Evolutionary conservation across 768 basidiomycete species (phyloP), one percentile per base, ranked within the genome.

Genomic region (Pulveroboletus sp.): DNA sequence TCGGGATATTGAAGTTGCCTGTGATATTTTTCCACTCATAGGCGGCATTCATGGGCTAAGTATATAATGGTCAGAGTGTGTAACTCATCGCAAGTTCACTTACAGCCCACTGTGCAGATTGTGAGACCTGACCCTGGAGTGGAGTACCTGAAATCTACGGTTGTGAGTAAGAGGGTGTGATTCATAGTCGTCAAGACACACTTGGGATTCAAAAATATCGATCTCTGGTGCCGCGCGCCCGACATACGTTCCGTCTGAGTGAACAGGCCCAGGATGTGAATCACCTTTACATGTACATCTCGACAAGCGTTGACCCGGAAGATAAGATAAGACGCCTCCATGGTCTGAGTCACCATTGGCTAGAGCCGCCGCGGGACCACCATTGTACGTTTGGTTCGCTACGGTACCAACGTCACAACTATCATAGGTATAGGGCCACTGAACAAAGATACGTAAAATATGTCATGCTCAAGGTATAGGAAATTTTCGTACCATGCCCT

Each of bases 321-420:
- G 85, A 65, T 76, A 96, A 0, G 89, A 92, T 21, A 97, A 70
- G 8, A 72, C 76, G 39, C 73, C 76, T 46, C 72, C 73, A 41
- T 77, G 71, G 18, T 61, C 58, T 3, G 71, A 60, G 59, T 89
- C 86, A 12, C 91, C 91, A 44, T 76, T 74, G 15, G 70, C 69
- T 6, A 76, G 71, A 6, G 89, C 84, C 4, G 83, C 77, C 10
- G 57, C 48, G 1, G 93, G 93, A 40, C 63, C 63, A 2, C 82
- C 83, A 50, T 85, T 77, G 39, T 81, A 41, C 1, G 90, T 86
- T 67, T 97, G 94, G 66, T 97, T 98, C 8, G 78, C 68, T 15
- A 80, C 75, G 1, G 93, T 93, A n/a, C 95, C 95, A n/a, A 94
- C 81, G 64, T 98, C 94, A 59, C 95, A 96, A 10, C 77, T 71